Evolutionary conservation across 1,284 basidiomycete species (phyloP).

Genomic region (Athelia psychrophila): DNA sequence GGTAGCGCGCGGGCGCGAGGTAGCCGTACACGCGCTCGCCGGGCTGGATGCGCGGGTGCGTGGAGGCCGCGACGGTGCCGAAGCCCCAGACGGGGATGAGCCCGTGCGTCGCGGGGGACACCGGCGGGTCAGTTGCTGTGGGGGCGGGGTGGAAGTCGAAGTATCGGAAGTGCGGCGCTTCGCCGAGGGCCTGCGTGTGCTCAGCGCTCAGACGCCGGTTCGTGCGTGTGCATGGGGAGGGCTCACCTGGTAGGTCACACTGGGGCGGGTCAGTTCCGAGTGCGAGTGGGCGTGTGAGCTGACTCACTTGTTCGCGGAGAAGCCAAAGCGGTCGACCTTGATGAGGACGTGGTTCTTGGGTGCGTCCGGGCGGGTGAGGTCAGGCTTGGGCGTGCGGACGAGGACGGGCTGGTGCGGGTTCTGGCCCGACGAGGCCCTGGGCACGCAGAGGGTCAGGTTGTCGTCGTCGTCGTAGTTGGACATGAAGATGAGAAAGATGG

Average conservation of each 20-base stretch:
- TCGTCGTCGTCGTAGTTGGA: constrained; percentile 2
- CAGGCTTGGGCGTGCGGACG: constrained; percentile 24
- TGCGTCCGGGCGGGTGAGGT: constrained; percentile 13
- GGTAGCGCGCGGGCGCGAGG: constrained; percentile 52
- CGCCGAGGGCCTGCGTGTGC: constrained; percentile 41
- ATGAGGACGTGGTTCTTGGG: constrained; percentile 52
- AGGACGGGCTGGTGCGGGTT: constrained; percentile 24
- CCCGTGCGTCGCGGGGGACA: constrained; percentile 49
- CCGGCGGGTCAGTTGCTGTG: constrained; percentile 29
- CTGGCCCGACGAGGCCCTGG: constrained; percentile 28
- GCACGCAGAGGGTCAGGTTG: constrained; percentile 34
- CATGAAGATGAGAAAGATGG: too few species aligned
- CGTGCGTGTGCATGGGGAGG: background rate
- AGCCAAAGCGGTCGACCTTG: constrained; percentile 60
- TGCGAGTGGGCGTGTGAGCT: background rate
- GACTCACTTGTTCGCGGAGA: constrained; percentile 57
- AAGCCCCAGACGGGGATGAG: constrained; percentile 69
- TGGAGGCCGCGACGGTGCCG: constrained; percentile 48
- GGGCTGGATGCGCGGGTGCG: constrained; percentile 38
- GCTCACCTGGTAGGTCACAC: constrained; percentile 44
- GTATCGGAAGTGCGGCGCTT: constrained; percentile 61
- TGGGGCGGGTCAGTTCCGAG: background rate
- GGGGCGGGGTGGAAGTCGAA: constrained; percentile 54
- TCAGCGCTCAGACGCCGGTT: constrained; percentile 22
- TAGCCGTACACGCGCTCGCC: constrained; percentile 67